Conservation (phyloP, 768 basidiomycete species). For the Tylopilus plumbeoviolaceoides region DNA sequence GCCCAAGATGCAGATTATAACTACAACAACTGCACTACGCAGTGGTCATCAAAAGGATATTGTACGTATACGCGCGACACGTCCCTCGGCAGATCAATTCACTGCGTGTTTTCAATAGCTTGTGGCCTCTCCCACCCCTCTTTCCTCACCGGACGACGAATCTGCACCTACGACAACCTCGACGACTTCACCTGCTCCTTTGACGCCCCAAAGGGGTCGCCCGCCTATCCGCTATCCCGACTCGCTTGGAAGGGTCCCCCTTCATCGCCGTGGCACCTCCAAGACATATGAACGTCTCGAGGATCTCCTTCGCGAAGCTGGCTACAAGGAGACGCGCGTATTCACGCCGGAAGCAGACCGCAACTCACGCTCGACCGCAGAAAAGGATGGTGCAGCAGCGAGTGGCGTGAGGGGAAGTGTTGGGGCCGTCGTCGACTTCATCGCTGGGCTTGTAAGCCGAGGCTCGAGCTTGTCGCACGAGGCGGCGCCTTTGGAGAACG, state of each 20-base stretch:
- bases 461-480: slow-evolving; percentile 21
- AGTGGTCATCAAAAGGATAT: slow-evolving; percentile 12
- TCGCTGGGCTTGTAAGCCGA: slow-evolving; percentile 53
- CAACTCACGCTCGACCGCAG: slow-evolving; percentile 25
- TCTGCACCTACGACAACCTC: slow-evolving; percentile 7
- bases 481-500: slow-evolving; percentile 8
- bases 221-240: slow-evolving; percentile 50
- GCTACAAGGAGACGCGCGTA: slow-evolving; percentile 89
- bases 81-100: slow-evolving; percentile 7
- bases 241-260: slow-evolving; percentile 60
- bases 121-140: slow-evolving; percentile 1
- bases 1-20: slow-evolving; percentile 17
- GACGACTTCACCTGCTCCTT: slow-evolving; percentile 27
- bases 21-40: slow-evolving; percentile 9
- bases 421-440: slow-evolving; percentile 58
- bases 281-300: slow-evolving; percentile 81
- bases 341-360: slow-evolving; percentile 82
- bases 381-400: slow-evolving; percentile 27
- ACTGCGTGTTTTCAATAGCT: slow-evolving; percentile 11
- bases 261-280: slow-evolving; percentile 76
- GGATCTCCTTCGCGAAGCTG: slow-evolving; percentile 80
- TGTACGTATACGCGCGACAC: slow-evolving; percentile 12
- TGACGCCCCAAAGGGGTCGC: slow-evolving; percentile 42
- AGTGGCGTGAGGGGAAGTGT: slow-evolving; percentile 42
- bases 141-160: slow-evolving; percentile 7